phyloP scores from a whole-genome alignment of 305 asterid species.

The Fraxinus ornus region DNA sequence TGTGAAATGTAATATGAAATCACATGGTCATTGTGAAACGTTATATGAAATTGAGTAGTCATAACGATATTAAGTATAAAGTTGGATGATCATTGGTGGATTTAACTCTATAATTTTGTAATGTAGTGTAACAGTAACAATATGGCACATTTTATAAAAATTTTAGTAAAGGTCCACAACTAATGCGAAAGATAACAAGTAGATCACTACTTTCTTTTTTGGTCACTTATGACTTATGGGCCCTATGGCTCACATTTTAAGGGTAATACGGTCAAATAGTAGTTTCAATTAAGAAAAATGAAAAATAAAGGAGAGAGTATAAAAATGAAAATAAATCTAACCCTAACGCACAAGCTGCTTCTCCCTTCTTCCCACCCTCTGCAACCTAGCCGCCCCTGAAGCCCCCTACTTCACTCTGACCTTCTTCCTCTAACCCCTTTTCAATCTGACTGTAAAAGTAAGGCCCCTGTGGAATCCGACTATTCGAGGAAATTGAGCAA shows the following conservation, averaged over 20 bases:
- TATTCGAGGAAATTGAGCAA: background rate
- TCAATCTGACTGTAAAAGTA: background rate
- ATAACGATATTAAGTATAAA: too few species aligned
- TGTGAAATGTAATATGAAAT: too few species aligned
- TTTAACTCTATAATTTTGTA: too few species aligned
- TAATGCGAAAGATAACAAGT: background rate
- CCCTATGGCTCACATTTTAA: background rate
- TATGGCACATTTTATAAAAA: background rate
- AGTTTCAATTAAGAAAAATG: background rate
- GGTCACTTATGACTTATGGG: background rate
- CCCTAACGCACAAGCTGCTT: background rate
- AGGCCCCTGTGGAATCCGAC: background rate
- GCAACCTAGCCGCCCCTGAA: background rate
- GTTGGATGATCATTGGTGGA: too few species aligned
- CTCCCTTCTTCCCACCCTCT: background rate
- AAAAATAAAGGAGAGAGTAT: background rate
- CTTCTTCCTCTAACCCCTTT: background rate
- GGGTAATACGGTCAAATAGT: background rate
- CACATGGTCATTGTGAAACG: too few species aligned
- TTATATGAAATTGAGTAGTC: too few species aligned
- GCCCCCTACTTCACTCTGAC: background rate
- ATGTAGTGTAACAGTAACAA: too few species aligned
- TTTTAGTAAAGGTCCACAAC: background rate
- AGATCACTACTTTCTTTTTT: background rate
- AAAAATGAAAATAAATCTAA: too few species aligned